phyloP scores from a whole-genome alignment of 495 filamentous ascomycete genomes.

The Lindgomyces ingoldianus region DNA sequence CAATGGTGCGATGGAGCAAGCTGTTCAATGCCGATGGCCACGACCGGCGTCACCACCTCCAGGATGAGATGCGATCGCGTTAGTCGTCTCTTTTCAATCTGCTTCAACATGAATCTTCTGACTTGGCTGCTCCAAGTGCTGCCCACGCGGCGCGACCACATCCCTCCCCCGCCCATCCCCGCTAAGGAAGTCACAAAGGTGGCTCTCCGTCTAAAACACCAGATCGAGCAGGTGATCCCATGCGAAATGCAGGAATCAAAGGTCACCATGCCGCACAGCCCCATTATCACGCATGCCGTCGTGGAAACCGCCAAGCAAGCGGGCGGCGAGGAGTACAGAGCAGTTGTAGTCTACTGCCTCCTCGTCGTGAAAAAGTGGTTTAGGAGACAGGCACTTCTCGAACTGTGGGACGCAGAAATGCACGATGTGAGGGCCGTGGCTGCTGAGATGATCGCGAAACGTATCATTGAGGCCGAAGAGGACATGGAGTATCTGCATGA shows the following conservation, averaged over 20 bases:
- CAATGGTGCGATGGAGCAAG: slow-evolving; percentile 48
- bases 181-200: slow-evolving; percentile 77
- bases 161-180: slow-evolving; percentile 62
- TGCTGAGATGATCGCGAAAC: slow-evolving; percentile 95
- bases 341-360: slow-evolving; percentile 82
- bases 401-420: slow-evolving; percentile 89
- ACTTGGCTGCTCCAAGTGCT: slow-evolving; percentile 52
- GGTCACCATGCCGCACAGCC: slow-evolving; percentile 77
- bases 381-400: slow-evolving; percentile 70
- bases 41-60: slow-evolving; percentile 40
- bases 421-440: slow-evolving; percentile 76
- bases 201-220: slow-evolving; percentile 83
- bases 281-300: slow-evolving; percentile 78
- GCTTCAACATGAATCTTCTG: not conserved
- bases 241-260: slow-evolving; percentile 76
- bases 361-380: slow-evolving; percentile 93
- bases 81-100: slow-evolving; percentile 6
- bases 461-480: slow-evolving; percentile 81
- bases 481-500: slow-evolving; percentile 75
- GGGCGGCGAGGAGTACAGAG: slow-evolving; percentile 70
- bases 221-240: slow-evolving; percentile 83
- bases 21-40: slow-evolving; percentile 43
- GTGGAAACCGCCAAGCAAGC: slow-evolving; percentile 76
- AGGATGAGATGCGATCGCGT: slow-evolving; percentile 45
- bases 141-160: slow-evolving; percentile 58